Conservation (phyloP, 1,139 yeast species). For the Kazachstania sp. region DNA sequence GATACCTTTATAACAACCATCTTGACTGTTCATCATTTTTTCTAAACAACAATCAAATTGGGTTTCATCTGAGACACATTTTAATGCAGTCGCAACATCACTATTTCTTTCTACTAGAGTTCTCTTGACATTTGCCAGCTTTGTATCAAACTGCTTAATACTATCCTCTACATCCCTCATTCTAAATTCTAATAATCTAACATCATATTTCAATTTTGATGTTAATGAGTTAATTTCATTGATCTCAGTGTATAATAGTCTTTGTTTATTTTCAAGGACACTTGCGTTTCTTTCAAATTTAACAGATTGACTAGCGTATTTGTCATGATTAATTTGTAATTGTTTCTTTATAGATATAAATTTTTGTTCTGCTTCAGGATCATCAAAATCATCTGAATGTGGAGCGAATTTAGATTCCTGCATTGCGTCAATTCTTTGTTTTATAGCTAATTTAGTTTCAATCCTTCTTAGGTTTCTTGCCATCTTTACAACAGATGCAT, state of each 20-base stretch:
- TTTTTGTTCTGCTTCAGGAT: conserved; percentile 7
- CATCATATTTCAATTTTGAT: conserved; percentile 74
- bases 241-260: conserved; percentile 41
- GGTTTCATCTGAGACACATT: conserved; percentile 13
- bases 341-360: conserved; percentile 9
- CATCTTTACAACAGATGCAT: conserved; percentile 27
- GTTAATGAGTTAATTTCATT: conserved; percentile 61
- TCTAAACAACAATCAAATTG: conserved; percentile 16
- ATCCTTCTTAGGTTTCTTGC: conserved; percentile 24
- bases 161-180: conserved; percentile 78
- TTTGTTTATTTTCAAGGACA: conserved; percentile 29
- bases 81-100: conserved; percentile 10
- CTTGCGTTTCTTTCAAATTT: conserved; percentile 34
- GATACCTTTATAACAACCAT: conserved; percentile 15
- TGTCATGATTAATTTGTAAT: conserved; percentile 15
- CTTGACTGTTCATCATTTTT: conserved; percentile 9
- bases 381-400: not conserved
- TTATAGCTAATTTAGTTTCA: conserved; percentile 7
- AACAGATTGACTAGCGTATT: conserved; percentile 31
- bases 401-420: conserved; percentile 5
- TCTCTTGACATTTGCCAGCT: conserved; percentile 34
- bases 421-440: conserved; percentile 10
- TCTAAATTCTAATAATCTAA: conserved; percentile 61
- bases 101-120: conserved; percentile 16
- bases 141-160: conserved; percentile 43